Evolutionary conservation across 139 green algal genomes (phyloP).

Genomic region (Picochlorum sp.): DNA sequence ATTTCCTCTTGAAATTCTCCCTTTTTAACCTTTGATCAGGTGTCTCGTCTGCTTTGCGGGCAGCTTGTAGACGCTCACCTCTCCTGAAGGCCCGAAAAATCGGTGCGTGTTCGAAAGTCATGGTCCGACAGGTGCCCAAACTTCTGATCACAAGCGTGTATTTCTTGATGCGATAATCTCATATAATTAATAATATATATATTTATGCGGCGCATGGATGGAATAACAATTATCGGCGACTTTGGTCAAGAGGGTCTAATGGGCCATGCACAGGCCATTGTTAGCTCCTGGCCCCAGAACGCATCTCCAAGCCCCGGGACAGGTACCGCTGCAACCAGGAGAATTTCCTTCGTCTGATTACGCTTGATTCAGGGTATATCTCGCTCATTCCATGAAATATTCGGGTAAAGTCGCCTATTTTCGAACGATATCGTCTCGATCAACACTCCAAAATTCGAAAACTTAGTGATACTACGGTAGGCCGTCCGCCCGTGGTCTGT

Average conservation of each 20-base stretch:
- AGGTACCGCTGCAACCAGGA: too few relatives aligned
- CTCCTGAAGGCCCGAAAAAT: background rate
- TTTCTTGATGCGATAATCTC: background rate
- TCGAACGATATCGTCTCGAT: background rate
- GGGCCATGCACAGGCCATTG: background rate
- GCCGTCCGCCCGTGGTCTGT: too few relatives aligned
- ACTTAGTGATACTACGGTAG: too few relatives aligned
- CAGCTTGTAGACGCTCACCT: slow-evolving; percentile 1
- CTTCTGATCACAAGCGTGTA: background rate
- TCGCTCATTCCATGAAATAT: background rate
- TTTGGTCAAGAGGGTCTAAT: background rate
- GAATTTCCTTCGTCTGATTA: too few relatives aligned
- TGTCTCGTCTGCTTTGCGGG: background rate
- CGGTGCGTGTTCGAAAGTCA: slow-evolving; percentile 2
- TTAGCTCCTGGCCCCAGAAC: background rate
- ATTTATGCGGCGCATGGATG: background rate
- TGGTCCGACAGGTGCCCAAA: background rate
- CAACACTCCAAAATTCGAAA: too few relatives aligned
- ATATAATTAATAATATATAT: slow-evolving; percentile 6
- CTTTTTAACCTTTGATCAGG: slow-evolving; percentile 1
- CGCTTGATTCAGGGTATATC: background rate
- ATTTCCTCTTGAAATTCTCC: slow-evolving; percentile 1
- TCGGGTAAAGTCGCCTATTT: slow-evolving; percentile 1
- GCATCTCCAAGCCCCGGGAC: too few relatives aligned
- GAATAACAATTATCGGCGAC: background rate